Base-by-base conservation (phyloP, 2,329 filamentous ascomycete species). In the Cytospora piceicola region DNA sequence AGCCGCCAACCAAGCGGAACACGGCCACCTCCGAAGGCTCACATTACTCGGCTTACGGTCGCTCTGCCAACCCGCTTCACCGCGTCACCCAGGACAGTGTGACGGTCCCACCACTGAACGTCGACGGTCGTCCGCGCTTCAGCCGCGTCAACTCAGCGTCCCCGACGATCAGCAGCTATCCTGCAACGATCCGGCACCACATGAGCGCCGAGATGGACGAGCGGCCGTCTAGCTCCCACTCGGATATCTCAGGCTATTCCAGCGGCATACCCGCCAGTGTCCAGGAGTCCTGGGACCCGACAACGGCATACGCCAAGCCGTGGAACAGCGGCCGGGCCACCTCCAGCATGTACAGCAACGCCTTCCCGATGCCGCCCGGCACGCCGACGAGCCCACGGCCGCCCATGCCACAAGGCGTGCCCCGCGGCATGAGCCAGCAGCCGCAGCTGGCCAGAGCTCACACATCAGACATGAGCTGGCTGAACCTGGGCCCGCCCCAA, bases 391-490 rank as follows among this genome's bases (percentile, higher is more conserved):
- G 32, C 2, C 46, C 61, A 17, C 24, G 51, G 36, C 71, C 75
- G n/a, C 71, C 75, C 22, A 71, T 74, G 49, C 75, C 73, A 65
- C 72, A 67, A 71, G 64, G 64, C 70, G 67, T 64, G 62, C 71
- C 73, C 8, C 74, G 72, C n/a, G 78, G 75, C 53, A 74, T 82
- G 65, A 83, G 79, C 73, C 77, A 75, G 60, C 82, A 84, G 69
- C 82, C 82, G 22, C 83, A 84, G 70, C 78, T 85, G 34, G 76
- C 78, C 27, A 82, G 78, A 76, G 80, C 84, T 57, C 75, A 81
- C 30, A 80, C 79, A 8, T 83, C 83, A 59, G 91, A 93, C 75
- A 91, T 93, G 89, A 92, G 89, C 77, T 94, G 91, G 91, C 78
- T 94, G 69, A 93, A 93, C 73, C 81, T 93, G 22, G 88, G 87